Evolutionary conservation across 2,329 filamentous ascomycete species (phyloP).

Genomic region (Periglandula ipomoeae): DNA sequence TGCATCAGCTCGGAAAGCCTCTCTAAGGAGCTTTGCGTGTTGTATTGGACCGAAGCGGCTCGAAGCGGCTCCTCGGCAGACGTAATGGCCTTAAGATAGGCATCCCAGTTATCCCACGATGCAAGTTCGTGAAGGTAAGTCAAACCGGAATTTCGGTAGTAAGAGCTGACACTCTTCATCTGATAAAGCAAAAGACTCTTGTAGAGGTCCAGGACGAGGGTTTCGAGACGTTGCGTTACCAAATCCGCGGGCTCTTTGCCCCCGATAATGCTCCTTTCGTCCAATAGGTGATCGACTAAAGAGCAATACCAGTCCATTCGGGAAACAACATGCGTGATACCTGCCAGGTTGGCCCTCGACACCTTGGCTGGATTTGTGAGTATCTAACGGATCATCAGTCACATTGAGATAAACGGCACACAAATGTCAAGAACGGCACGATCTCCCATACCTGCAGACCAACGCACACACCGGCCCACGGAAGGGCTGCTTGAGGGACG

Average conservation of each 20-base stretch:
- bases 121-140: constrained; percentile 10
- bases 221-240: constrained; percentile 8
- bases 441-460: constrained; percentile 7
- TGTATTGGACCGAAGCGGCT: constrained; percentile 9
- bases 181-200: constrained; percentile 9
- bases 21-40: constrained; percentile 8
- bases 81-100: constrained; percentile 6
- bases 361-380: constrained; percentile 9
- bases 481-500: constrained; percentile 9
- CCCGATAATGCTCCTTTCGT: constrained; percentile 9
- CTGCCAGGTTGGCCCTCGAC: constrained; percentile 7
- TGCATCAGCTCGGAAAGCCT: constrained; percentile 9
- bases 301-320: constrained; percentile 11
- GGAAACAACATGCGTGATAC: constrained; percentile 9
- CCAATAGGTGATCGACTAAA: constrained; percentile 8
- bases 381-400: constrained; percentile 6
- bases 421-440: not conserved
- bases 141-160: constrained; percentile 8
- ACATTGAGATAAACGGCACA: not conserved
- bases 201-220: constrained; percentile 8
- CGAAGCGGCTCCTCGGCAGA: constrained; percentile 8
- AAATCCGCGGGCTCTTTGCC: constrained; percentile 6
- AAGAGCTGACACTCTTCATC: constrained; percentile 10
- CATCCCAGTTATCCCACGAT: constrained; percentile 8
- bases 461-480: constrained; percentile 11